These are phyloP conservation scores for Lactifluus hygrophoroides DNA, from an alignment of 768 basidiomycete genomes.

Conservation along the genomic window DNA sequence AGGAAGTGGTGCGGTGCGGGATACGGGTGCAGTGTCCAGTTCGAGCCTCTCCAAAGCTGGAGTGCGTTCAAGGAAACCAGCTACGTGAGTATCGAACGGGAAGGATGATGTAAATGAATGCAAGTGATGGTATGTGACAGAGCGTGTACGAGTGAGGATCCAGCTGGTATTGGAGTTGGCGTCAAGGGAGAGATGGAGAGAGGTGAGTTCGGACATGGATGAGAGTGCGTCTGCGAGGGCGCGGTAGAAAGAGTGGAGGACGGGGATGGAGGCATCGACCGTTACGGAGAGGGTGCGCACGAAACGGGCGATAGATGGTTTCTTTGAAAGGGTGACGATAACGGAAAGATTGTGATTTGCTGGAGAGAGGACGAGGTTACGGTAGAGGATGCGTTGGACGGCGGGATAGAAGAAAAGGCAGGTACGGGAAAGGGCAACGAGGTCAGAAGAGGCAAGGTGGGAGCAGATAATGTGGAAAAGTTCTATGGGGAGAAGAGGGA, in stretches of 20 bases:
- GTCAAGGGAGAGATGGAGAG: conserved; percentile 46
- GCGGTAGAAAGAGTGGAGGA: conserved; percentile 41
- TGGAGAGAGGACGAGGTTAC: conserved; percentile 41
- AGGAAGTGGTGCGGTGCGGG: conserved; percentile 18
- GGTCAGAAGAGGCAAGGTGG: conserved; percentile 28
- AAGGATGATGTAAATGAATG: conserved; percentile 52
- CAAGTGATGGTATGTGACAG: conserved; percentile 38
- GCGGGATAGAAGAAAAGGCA: conserved; percentile 35
- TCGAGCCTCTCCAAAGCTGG: conserved; percentile 51
- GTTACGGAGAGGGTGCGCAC: conserved; percentile 57
- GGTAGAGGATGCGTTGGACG: conserved; percentile 58
- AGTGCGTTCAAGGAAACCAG: conserved; percentile 48
- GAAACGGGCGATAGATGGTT: conserved; percentile 46
- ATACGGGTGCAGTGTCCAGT: conserved; percentile 32
- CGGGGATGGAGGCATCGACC: conserved; percentile 33
- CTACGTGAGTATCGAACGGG: conserved; percentile 48
- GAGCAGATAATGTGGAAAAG: conserved; percentile 47
- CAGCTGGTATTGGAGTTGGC: conserved; percentile 36
- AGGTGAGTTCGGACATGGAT: conserved; percentile 51
- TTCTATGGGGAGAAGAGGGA: conserved; percentile 48
- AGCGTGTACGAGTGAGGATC: conserved; percentile 34
- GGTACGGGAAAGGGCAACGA: conserved; percentile 42
- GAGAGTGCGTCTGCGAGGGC: conserved; percentile 45
- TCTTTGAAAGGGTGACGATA: conserved; percentile 47
- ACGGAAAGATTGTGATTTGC: conserved; percentile 38